A percentile compares a stretch with the other conserved stretches of the same genome.
These are phyloP conservation scores for Lentinula detonsa DNA, from an alignment of 768 basidiomycete species.

Conservation along the genomic window DNA sequence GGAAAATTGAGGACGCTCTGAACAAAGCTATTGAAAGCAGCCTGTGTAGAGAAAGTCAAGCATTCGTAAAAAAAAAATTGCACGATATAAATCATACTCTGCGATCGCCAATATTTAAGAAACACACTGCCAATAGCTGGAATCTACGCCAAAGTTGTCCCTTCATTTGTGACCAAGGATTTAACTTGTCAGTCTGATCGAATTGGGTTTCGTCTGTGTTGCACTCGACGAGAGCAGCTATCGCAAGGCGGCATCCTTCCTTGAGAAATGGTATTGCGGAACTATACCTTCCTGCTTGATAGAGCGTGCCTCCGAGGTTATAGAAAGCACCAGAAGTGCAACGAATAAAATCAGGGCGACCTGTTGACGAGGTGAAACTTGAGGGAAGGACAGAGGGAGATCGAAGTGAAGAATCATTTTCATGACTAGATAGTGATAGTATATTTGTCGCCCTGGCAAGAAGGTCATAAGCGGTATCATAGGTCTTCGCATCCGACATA, in stretches of 20 bases:
- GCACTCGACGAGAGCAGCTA: slow-evolving; percentile 33
- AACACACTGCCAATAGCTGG: slow-evolving; percentile 79
- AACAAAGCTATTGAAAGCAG: slow-evolving; percentile 52
- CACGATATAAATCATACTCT: slow-evolving; percentile 38
- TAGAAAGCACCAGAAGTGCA: slow-evolving; percentile 71
- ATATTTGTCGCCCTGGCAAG: slow-evolving; percentile 37
- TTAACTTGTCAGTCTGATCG: slow-evolving; percentile 26
- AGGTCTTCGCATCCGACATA: slow-evolving; percentile 36
- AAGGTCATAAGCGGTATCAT: slow-evolving; percentile 37
- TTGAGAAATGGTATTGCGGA: slow-evolving; percentile 64
- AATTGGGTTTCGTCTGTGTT: slow-evolving; percentile 1
- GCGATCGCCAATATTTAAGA: slow-evolving; percentile 70
- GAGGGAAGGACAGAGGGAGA: not conserved
- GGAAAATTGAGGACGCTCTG: slow-evolving; percentile 51
- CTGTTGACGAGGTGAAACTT: slow-evolving; percentile 8
- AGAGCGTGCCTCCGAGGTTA: slow-evolving; percentile 64
- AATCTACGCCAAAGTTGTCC: slow-evolving; percentile 67
- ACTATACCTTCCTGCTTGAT: slow-evolving; percentile 55
- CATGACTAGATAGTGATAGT: slow-evolving; percentile 11
- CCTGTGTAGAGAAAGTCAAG: slow-evolving; percentile 28
- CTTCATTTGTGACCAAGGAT: slow-evolving; percentile 51
- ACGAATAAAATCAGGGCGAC: slow-evolving; percentile 51
- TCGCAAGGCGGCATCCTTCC: slow-evolving; percentile 52
- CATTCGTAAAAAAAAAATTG: slow-evolving; percentile 4
- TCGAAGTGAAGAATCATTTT: not conserved